A percentile compares a stretch with the other conserved stretches of the same genome.
phyloP scores from a whole-genome alignment of 2,329 filamentous ascomycete species.

The Stachybotrys chartarum region DNA sequence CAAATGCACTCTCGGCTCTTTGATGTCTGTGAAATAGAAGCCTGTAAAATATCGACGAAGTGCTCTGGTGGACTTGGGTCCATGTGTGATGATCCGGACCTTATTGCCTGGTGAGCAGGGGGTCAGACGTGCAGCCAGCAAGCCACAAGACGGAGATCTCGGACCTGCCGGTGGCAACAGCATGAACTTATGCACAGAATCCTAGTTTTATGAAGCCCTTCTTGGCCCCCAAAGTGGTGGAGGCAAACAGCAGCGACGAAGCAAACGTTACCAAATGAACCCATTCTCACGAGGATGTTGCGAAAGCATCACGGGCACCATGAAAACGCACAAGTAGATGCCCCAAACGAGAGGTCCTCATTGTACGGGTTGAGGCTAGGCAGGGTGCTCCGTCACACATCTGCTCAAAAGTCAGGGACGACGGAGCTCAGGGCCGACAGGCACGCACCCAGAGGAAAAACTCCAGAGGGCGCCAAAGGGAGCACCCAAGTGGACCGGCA shows the following conservation, averaged over 20 bases:
- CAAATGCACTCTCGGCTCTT: background rate
- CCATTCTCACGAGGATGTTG: background rate
- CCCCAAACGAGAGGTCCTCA: too few relatives aligned
- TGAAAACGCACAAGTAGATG: too few relatives aligned
- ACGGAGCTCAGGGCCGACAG: background rate
- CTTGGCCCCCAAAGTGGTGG: background rate
- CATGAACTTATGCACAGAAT: background rate
- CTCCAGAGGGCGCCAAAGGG: background rate
- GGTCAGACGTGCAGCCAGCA: background rate
- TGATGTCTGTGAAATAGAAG: background rate
- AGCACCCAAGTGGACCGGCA: background rate
- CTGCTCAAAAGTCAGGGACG: background rate
- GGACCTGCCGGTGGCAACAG: background rate
- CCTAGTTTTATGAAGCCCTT: background rate
- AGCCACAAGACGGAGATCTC: background rate
- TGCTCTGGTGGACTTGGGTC: background rate
- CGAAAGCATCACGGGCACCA: background rate
- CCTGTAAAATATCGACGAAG: background rate
- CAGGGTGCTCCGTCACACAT: too few relatives aligned
- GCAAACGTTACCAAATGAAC: background rate
- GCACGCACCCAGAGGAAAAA: background rate
- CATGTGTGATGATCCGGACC: background rate
- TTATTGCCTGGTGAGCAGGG: background rate
- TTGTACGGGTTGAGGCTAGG: too few relatives aligned
- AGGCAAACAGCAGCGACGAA: background rate